These are phyloP conservation scores for Hemileccinum impolitum DNA, from an alignment of 768 basidiomycete species.

Conservation along the genomic window DNA sequence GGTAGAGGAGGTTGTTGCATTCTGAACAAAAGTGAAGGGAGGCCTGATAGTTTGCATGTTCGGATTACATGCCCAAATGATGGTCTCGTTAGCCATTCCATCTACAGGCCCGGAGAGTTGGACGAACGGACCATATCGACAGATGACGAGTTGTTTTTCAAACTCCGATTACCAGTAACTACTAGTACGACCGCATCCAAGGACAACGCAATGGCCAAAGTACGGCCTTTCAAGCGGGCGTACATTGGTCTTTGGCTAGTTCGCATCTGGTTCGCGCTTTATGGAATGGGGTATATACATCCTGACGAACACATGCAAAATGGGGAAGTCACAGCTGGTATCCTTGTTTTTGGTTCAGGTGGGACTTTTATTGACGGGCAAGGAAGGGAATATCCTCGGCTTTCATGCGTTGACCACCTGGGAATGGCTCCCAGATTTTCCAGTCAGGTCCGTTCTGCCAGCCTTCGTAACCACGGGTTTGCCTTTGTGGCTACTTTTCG, in stretches of 20 bases:
- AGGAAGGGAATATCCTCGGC: constrained; percentile 28
- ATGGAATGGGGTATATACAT: constrained; percentile 38
- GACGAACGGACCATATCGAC: constrained; percentile 26
- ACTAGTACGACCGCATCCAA: background rate
- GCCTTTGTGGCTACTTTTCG: constrained; percentile 22
- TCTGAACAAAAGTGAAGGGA: constrained; percentile 90
- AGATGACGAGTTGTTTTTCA: constrained; percentile 20
- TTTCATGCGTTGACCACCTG: constrained; percentile 31
- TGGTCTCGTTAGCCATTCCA: constrained; percentile 14
- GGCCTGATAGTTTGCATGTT: constrained; percentile 43
- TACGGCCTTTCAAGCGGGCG: constrained; percentile 13
- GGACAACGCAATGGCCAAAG: constrained; percentile 11
- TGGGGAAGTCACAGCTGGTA: constrained; percentile 38
- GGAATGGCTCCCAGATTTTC: constrained; percentile 37
- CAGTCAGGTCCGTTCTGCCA: constrained; percentile 35
- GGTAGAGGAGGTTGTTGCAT: constrained; percentile 94
- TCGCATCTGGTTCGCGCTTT: constrained; percentile 31
- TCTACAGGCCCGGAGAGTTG: constrained; percentile 2
- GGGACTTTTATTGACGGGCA: constrained; percentile 5
- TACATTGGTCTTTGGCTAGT: constrained; percentile 27
- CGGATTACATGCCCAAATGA: background rate
- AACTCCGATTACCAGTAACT: constrained; percentile 22
- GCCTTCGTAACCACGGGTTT: constrained; percentile 32
- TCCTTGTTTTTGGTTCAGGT: constrained; percentile 3
- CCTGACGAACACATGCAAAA: constrained; percentile 43